Percentiles rank a stretch among this genome's conserved stretches.
Evolutionary conservation across 1,284 basidiomycete genomes (phyloP).

Genomic region (Cutaneotrichosporon mucoides): DNA sequence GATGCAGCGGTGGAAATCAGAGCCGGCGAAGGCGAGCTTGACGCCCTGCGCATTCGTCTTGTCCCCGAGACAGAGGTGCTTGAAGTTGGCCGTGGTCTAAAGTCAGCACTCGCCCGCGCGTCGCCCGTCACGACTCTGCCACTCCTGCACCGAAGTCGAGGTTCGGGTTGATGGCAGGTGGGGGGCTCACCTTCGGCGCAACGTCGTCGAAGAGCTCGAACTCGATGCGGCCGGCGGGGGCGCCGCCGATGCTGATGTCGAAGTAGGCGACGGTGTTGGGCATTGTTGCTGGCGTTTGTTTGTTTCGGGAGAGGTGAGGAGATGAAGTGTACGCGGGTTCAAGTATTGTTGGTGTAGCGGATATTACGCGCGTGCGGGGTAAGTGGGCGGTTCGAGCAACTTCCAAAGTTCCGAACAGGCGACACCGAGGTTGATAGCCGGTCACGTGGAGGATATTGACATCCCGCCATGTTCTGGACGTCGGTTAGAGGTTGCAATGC

Average conservation of each 20-base stretch:
- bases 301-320: background rate
- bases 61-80: slow-evolving; percentile 77
- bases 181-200: slow-evolving; percentile 49
- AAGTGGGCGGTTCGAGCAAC: too few relatives aligned
- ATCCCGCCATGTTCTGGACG: too few relatives aligned
- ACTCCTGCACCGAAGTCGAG: too few relatives aligned
- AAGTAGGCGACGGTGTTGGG: slow-evolving; percentile 58
- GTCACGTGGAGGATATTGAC: too few relatives aligned
- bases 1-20: slow-evolving; percentile 75
- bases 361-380: too few relatives aligned
- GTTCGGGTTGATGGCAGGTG: too few relatives aligned
- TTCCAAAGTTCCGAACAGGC: too few relatives aligned
- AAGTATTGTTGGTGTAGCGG: too few relatives aligned
- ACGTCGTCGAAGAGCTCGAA: slow-evolving; percentile 76
- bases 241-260: slow-evolving; percentile 65
- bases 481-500: too few relatives aligned
- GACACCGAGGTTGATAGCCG: too few relatives aligned
- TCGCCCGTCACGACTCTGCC: too few relatives aligned
- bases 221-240: slow-evolving; percentile 62
- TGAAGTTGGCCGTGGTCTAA: slow-evolving; percentile 77
- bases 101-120: background rate
- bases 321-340: background rate
- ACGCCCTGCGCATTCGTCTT: slow-evolving; percentile 53
- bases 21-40: slow-evolving; percentile 52
- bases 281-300: slow-evolving; percentile 21